Evolutionary conservation across 148 eudicot species (phyloP), one percentile per base, ranked within the genome.

Genomic region (Rhododendron griersonianum): DNA sequence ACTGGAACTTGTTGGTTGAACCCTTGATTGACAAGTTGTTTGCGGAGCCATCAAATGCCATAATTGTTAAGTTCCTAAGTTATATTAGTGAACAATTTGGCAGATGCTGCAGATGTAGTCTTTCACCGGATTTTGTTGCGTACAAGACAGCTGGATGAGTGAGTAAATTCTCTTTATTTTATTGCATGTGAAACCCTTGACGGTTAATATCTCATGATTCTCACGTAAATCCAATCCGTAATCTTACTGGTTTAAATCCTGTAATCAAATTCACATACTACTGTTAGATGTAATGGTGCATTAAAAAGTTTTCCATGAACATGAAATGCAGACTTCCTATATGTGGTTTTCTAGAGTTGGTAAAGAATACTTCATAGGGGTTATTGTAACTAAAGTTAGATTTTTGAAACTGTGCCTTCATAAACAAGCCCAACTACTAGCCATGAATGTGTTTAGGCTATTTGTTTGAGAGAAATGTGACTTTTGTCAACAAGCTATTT

Each of bases 41-140:
- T 89, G 89, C 89, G n/a, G 95, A 95, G 84, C 94, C 98, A 91
- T 91, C 96, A 90, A 95, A 95, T 92, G 94, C 94, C 45, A 86
- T 87, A 9, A 84, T 94, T 53, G 92, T 95, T 50, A 95, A 89
- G 89, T 93, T 94, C 67, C 83, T 95, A 51, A 93, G 98, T 88
- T 85, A 85, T 88, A 86, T 94, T 82, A 93, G 93, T 87, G 96
- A 93, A 53, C 89, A 94, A 78, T 87, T 41, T 95, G 47, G 96
- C 94, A 21, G 92, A 91, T 74, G 85, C 90, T 78, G 92, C 89
- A 44, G 92, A 95, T 88, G 30, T 88, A 55, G 93, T 95, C 75
- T 88, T 95, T 77, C 82, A 88, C 50, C 88, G 88, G 59, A 86
- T 95, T 87, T 86, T 95, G 37, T 75, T 88, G 25, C 91, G 86